Percentiles rank a stretch among this genome's conserved stretches.
phyloP scores from a whole-genome alignment of 164 flowering plant species.

The Malania oleifera region DNA sequence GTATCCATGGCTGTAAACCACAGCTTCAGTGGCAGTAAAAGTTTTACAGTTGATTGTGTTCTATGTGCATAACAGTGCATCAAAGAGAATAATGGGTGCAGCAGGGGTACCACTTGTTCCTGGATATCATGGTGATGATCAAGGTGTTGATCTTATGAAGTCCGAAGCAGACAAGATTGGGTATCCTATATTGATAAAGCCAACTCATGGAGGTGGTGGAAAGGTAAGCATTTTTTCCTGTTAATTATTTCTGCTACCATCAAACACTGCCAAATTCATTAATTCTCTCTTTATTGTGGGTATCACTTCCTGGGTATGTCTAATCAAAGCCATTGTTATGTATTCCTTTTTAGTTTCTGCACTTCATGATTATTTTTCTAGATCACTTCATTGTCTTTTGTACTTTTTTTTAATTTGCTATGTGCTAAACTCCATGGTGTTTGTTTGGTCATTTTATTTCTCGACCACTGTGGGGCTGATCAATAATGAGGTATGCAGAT shows the following conservation, averaged over 20 bases:
- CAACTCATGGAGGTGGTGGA: slow-evolving; percentile 99
- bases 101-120: slow-evolving; percentile 99
- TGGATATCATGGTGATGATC: slow-evolving; percentile 93
- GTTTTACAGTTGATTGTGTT: slow-evolving; percentile 5
- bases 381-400: no score
- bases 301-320: background rate
- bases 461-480: no score
- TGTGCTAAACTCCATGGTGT: no score
- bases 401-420: no score
- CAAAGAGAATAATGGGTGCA: slow-evolving; percentile 98
- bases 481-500: no score
- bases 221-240: slow-evolving; percentile 43
- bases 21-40: background rate
- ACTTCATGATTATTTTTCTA: no score
- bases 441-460: no score
- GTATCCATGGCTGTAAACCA: background rate
- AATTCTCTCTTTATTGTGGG: background rate
- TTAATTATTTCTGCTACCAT: background rate
- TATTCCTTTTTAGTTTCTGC: no score
- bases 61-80: slow-evolving; percentile 58
- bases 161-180: slow-evolving; percentile 91
- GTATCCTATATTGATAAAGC: slow-evolving; percentile 90
- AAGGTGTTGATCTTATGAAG: slow-evolving; percentile 82
- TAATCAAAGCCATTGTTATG: no score
- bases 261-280: background rate